Base-by-base conservation (phyloP, 345 rosid species). In the Psidium guajava region DNA sequence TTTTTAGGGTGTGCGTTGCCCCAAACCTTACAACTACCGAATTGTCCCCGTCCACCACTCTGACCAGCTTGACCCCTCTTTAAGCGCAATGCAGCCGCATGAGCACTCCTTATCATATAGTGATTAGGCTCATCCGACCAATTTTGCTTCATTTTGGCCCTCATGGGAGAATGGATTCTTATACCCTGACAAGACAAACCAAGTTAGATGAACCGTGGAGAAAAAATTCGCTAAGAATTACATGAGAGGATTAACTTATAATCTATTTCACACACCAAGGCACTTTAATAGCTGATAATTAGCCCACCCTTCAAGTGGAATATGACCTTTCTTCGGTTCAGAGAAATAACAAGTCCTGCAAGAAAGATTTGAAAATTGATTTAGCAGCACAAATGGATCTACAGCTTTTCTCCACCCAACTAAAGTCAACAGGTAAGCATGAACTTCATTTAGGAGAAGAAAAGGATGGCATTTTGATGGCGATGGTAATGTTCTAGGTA, bases 301-400 rank as follows among this genome's bases (percentile, higher is more conserved):
- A 84, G 99, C 98, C 86, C 99, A 90, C 82, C 99, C 99, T 90
- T 97, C 98, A 74, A 97, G 98, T 64, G 99, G 99, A 91, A 93
- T 97, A 87, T 96, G 99, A 86, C 99, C 99, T 93, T 97, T 92
- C 92, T 96, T 91, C 8, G 98, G 98, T 25, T 92, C 85, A 40
- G 99, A 95, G 91, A 97, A 97, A 92, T 97, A 96, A 81, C 99
- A 90, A 5, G 99, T 97, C 99, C 99, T 96, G 81, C 86, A 86
- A 51, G 61, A 85, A 42, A 44, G 40, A 40, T 52, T 27, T 57
- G 53, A 84, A 81, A 24, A 82, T 25, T 14, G 57, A 55, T 82
- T 82, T 25, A 82, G 40, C 57, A 82, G 57, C 58, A 0, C 24
- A 82, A 82, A 4, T 52, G 36, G 56, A 52, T 15, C 40, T 16